Base-by-base conservation (phyloP, 306 rosid genomes). In the Castanospermum australe region DNA sequence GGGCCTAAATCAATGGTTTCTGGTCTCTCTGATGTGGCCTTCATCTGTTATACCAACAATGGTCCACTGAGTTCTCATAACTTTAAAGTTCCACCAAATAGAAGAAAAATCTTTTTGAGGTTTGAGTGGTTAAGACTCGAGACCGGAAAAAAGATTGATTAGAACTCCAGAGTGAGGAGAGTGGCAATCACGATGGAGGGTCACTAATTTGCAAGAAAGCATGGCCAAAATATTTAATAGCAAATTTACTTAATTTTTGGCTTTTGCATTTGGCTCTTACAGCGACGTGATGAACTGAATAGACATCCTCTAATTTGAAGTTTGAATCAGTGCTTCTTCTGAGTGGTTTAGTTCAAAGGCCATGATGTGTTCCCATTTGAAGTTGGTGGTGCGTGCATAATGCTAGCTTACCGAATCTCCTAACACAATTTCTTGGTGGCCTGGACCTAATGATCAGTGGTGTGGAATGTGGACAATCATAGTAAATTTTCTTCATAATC, bases 381-480 rank as follows among this genome's bases (percentile, higher is more conserved):
- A 57, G 67, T 73, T 38, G 44, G 61, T 73, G 81, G 81, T 62
- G 75, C 35, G 57, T 30, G 7, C 69, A 63, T 71, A 65, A 78
- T 83, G 76, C 71, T 22, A 17, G 8, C 81, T 78, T 67, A 66
- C 80, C 80, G 5, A 71, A 64, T 59, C 22, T 70, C 33, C 82
- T 63, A 73, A 35, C 86, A 41, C 67, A 12, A 68, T n/a, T 39
- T 61, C 57, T 21, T 79, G 74, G 79, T 74, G 81, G 71, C 32
- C 18, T 44, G 62, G 48, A 72, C 61, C 76, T 24, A 6, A 47
- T 35, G 25, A 61, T n/a, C n/a, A n/a, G n/a, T n/a, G n/a, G 76
- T 75, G 82, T 52, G 6, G n/a, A 62, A 41, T 69, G 79, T 66
- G 59, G 55, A 55, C 76, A 15, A 70, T 70, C 32, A 69, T 69